These are phyloP conservation scores for Colletotrichum shisoi DNA, from an alignment of 2,329 filamentous ascomycete genomes.

Conservation along the genomic window DNA sequence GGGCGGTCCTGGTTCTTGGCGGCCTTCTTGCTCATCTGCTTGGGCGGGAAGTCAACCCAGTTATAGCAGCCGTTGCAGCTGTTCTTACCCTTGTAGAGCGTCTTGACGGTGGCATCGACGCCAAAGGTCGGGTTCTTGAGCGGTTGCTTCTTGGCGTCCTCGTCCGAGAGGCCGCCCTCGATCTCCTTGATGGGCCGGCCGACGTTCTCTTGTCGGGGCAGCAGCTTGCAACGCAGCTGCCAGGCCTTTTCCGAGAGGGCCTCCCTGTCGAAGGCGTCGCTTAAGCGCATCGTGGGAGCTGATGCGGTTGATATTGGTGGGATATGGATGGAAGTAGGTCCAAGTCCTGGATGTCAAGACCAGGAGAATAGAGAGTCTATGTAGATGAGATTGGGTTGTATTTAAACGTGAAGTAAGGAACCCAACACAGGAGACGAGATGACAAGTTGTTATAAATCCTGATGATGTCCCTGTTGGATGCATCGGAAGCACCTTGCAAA, in stretches of 20 bases:
- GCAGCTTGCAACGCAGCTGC: slow-evolving; percentile 48
- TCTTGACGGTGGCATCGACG: slow-evolving; percentile 48
- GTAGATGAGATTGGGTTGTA: background rate
- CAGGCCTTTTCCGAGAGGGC: slow-evolving; percentile 45
- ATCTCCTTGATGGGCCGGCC: slow-evolving; percentile 39
- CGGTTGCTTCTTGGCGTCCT: slow-evolving; percentile 30
- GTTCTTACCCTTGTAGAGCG: slow-evolving; percentile 51
- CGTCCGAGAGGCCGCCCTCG: slow-evolving; percentile 31
- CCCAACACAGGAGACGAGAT: background rate
- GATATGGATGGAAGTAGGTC: background rate
- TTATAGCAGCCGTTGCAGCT: slow-evolving; percentile 43
- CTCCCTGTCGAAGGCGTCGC: slow-evolving; percentile 13
- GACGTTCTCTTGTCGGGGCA: slow-evolving; percentile 39
- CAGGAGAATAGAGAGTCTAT: background rate
- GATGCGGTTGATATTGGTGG: too few species aligned
- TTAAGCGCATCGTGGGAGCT: background rate
- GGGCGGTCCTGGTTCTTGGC: slow-evolving; percentile 50
- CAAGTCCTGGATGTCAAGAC: background rate
- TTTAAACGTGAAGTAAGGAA: background rate
- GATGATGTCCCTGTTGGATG: too few species aligned
- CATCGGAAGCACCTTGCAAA: background rate
- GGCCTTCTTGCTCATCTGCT: slow-evolving; percentile 52
- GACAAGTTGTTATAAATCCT: background rate
- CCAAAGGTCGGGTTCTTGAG: slow-evolving; percentile 43
- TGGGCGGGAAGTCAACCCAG: slow-evolving; percentile 55